phyloP scores from a whole-genome alignment of 78 protist genomes.

The Polysphondylium violaceum region DNA sequence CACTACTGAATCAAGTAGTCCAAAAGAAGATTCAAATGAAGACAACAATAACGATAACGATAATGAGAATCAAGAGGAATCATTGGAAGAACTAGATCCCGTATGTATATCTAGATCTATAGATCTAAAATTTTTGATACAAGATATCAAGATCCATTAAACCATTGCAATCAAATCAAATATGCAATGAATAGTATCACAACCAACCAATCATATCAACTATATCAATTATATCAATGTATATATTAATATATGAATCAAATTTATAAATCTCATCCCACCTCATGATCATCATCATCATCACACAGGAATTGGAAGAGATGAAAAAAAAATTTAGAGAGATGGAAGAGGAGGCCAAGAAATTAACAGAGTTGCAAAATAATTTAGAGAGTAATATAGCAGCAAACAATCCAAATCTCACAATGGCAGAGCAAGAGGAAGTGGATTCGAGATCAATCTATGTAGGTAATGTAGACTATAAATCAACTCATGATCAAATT shows the following conservation, averaged over 20 bases:
- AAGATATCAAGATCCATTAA: too few relatives aligned
- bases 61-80: too few relatives aligned
- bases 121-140: too few relatives aligned
- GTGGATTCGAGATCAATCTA: slow-evolving; percentile 88
- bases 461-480: slow-evolving; percentile 91
- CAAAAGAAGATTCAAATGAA: too few relatives aligned
- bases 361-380: slow-evolving; percentile 47
- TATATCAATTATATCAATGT: background rate
- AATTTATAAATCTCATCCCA: too few relatives aligned
- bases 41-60: too few relatives aligned
- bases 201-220: background rate
- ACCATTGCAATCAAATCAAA: too few relatives aligned
- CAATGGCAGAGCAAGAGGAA: slow-evolving; percentile 72
- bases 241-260: too few relatives aligned
- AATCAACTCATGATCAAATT: slow-evolving; percentile 89
- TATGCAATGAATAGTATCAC: too few relatives aligned
- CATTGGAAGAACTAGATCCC: too few relatives aligned
- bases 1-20: too few relatives aligned
- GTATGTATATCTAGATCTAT: too few relatives aligned
- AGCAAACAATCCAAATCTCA: background rate
- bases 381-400: slow-evolving; percentile 12
- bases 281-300: background rate
- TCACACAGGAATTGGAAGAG: slow-evolving; percentile 47
- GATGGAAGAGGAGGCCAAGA: slow-evolving; percentile 72
- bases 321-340: slow-evolving; percentile 72